phyloP scores from a whole-genome alignment of 805 yeast species.

The Teunomyces atbi region DNA sequence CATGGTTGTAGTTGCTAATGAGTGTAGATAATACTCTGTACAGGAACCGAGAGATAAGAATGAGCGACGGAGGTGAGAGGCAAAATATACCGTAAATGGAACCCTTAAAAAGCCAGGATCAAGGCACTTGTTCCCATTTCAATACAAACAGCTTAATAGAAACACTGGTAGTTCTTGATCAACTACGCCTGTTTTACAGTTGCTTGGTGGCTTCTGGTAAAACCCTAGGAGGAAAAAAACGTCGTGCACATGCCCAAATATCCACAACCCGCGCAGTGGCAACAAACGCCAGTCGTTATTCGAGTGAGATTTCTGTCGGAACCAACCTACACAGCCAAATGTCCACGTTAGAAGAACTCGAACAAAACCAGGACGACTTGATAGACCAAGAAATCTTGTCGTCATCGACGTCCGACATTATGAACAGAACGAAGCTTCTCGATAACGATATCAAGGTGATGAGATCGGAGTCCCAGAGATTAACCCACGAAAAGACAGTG shows the following conservation, averaged over 20 bases:
- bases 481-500: constrained; percentile 87
- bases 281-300: neutral
- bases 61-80: too few species aligned
- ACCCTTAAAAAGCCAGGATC: too few species aligned
- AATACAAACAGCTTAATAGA: too few species aligned
- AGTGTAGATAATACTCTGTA: neutral
- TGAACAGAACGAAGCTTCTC: constrained; percentile 79
- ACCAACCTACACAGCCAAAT: constrained; percentile 30
- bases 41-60: neutral
- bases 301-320: neutral
- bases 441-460: constrained; percentile 96
- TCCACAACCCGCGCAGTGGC: constrained; percentile 3
- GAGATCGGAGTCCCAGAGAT: constrained; percentile 86
- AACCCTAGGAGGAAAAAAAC: too few species aligned
- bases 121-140: too few species aligned
- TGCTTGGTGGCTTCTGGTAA: too few species aligned
- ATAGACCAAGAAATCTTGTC: constrained; percentile 79
- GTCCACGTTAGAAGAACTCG: constrained; percentile 86
- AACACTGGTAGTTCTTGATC: too few species aligned
- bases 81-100: too few species aligned
- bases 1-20: neutral
- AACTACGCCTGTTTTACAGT: too few species aligned
- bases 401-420: constrained; percentile 77
- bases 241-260: neutral
- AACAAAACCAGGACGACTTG: constrained; percentile 46